Conservation (phyloP, 2,329 filamentous ascomycete genomes). For the Colletotrichum spaethianum region DNA sequence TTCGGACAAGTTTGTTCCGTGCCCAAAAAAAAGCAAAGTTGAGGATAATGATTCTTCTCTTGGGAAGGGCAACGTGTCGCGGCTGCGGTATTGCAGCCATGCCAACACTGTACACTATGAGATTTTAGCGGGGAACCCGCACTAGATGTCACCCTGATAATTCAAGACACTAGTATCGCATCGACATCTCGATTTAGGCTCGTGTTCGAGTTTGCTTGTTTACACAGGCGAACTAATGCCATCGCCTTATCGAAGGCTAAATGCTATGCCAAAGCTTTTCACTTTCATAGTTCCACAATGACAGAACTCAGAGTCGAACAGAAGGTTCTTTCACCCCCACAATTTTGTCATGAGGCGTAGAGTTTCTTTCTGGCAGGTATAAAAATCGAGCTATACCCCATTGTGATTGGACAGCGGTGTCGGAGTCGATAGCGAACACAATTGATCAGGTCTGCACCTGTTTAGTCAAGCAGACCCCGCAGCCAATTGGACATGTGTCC, state of each 20-base stretch:
- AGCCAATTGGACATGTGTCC: neutral
- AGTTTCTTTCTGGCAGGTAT: neutral
- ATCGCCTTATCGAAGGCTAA: neutral
- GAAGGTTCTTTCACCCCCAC: neutral
- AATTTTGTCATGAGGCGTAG: neutral
- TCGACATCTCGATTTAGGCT: neutral
- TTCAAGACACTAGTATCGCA: neutral
- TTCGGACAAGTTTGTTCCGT: neutral
- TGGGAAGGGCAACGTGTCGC: neutral
- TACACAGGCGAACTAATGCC: neutral
- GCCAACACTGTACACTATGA: neutral
- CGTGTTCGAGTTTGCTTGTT: neutral
- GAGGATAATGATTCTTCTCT: too few relatives aligned
- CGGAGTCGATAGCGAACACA: fast-evolving
- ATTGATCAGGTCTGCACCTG: neutral
- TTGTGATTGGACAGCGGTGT: neutral
- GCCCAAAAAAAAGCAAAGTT: neutral
- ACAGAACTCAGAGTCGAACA: neutral
- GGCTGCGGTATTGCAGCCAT: neutral
- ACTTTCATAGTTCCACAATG: neutral
- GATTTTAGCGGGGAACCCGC: neutral
- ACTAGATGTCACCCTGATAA: neutral
- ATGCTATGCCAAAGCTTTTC: neutral
- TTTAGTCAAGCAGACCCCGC: neutral
- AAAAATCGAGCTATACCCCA: neutral